Conservation (phyloP, 202 grass and related monocot species). For the Carex arenaria region DNA sequence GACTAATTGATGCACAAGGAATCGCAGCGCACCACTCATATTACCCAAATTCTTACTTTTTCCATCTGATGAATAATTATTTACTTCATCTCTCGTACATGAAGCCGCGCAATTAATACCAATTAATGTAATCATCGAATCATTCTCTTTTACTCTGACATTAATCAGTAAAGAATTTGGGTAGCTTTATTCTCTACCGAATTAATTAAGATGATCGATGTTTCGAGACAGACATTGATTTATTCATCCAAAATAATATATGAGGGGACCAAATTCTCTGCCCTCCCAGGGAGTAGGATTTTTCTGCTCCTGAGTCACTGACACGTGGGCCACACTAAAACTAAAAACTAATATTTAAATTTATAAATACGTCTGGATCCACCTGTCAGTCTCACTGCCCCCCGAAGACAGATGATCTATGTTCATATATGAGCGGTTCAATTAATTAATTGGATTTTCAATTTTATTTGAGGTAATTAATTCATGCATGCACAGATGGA, state of each 20-base stretch:
- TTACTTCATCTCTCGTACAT: background rate
- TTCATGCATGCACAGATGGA: background rate
- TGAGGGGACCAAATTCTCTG: no score
- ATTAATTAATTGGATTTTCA: background rate
- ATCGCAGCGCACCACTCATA: slow-evolving; percentile 19
- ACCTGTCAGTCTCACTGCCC: no score
- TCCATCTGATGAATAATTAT: background rate
- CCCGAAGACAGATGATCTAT: no score
- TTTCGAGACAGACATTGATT: background rate
- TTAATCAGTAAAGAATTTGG: background rate
- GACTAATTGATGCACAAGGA: slow-evolving; percentile 16
- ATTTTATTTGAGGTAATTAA: background rate
- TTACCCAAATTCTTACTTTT: slow-evolving; percentile 8
- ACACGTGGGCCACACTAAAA: no score
- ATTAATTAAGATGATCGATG: background rate
- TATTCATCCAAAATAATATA: background rate
- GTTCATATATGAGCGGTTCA: background rate
- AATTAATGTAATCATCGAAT: background rate
- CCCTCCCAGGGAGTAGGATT: no score
- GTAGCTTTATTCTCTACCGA: background rate
- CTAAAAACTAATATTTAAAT: no score
- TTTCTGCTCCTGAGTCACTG: no score
- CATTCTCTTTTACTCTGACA: background rate
- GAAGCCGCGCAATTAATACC: background rate
- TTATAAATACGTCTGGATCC: no score